Evolutionary conservation across 345 rosid genomes (phyloP).

Genomic region (Acer negundo): DNA sequence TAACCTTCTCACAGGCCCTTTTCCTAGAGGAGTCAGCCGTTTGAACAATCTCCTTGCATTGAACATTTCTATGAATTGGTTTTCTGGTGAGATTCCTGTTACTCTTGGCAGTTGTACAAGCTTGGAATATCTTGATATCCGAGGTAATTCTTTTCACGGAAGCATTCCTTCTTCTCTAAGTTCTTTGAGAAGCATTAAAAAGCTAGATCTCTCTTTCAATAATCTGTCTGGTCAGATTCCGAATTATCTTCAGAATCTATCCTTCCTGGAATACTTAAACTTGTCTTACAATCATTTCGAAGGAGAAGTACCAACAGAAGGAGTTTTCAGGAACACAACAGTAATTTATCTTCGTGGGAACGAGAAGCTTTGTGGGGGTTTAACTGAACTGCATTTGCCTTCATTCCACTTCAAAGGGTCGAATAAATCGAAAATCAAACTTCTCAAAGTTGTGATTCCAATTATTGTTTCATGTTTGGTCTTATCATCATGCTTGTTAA

Average conservation of each 20-base stretch:
- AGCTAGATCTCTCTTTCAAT: conserved; percentile 20
- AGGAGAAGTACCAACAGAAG: conserved; percentile 18
- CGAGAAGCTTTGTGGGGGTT: conserved; percentile 19
- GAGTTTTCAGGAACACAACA: conserved; percentile 13
- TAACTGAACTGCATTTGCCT: conserved; percentile 14
- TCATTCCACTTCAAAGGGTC: neutral
- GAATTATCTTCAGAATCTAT: conserved; percentile 1
- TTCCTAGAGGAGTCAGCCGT: conserved; percentile 10
- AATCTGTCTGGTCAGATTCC: conserved; percentile 20
- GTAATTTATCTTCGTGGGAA: conserved; percentile 18
- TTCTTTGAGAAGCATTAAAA: conserved; percentile 13
- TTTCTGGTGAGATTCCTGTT: conserved; percentile 14
- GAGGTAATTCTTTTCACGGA: conserved; percentile 5
- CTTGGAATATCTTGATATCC: neutral
- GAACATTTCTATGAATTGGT: conserved; percentile 16
- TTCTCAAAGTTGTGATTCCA: neutral
- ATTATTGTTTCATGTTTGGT: neutral
- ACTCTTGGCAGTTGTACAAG: conserved; percentile 15
- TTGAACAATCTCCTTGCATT: conserved; percentile 10
- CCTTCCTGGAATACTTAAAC: conserved; percentile 7
- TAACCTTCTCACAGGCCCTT: conserved; percentile 14
- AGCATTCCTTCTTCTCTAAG: conserved; percentile 18
- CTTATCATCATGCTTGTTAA: neutral
- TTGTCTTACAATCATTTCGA: conserved; percentile 1
- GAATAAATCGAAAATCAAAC: conserved; percentile 9